Base-by-base conservation (phyloP, 2,329 filamentous ascomycete genomes). In the Cadophora luteo-olivacea region DNA sequence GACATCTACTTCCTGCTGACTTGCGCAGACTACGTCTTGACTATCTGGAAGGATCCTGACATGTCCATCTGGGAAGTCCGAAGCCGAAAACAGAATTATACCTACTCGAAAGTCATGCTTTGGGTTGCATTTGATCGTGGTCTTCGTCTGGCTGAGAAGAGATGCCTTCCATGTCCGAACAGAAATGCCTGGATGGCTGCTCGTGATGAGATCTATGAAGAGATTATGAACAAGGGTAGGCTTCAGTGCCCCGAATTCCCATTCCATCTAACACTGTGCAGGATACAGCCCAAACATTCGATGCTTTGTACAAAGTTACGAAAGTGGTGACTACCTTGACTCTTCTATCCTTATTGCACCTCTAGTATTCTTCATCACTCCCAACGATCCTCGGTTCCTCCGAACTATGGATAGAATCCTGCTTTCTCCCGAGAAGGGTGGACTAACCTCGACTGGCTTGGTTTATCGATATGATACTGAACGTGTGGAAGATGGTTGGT, bases 1-100 rank as follows among this genome's bases (percentile, higher is more conserved):
- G 41, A 25, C 0, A 22, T 3, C n/a, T 0, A 22, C 2, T 25
- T 12, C 24, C 33, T 63, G 41, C 74, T 78, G 61, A 78, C 60
- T 1, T 24, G 9, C 0, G 51, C 48, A 84, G 90, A 93, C 75
- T 91, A 92, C 74, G 89, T 92, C 48, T 83, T 92, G 70, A 88
- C 85, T 0, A 87, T 93, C 64, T 85, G 89, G 77, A 80, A 89
- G 67, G 81, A 38, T 54, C 87, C 88, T 14, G 91, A 94, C 76
- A 93, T 93, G 91, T 93, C 90, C 2, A 94, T 94, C 74, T 94
- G 91, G 92, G 92, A 94, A 77, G 91, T 93, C 6, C 87, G 91
- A 52, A 91, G 91, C 72, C 82, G 89, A 75, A 91, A 91, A 76
- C 91, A 93, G 78, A 87, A 93, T 75, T 94, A 93, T 73, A 87